Evolutionary conservation across 106 monocot genomes (phyloP), one percentile per base, ranked within the genome.

Genomic region (Phalaenopsis equestris): DNA sequence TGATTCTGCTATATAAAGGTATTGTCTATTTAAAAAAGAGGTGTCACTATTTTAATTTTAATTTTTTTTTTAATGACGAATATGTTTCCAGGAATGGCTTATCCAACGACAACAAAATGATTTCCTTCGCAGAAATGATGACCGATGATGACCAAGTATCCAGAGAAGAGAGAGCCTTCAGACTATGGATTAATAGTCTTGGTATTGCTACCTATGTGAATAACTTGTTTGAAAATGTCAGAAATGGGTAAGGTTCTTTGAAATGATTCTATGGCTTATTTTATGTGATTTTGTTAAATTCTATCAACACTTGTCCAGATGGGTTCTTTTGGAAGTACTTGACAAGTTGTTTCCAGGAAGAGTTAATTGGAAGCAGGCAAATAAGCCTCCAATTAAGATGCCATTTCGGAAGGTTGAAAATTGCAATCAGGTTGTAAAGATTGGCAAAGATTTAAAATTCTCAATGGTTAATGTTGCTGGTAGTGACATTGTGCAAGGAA

Each of bases 401-500:
- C 94, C 89, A 75, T 94, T 94, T 73, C 86, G 87, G 73, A 89
- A 94, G 83, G 87, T 94, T 36, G 94, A 94, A 76, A 94, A 94
- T 72, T 94, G 91, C 86, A 94, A 94, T 80, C 94, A 94, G 76
- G 89, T 94, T 81, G 75, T 94, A 64, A 86, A 81, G 72, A 89
- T 94, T 58, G 94, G 91, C 30, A 91, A 91, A 70, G 67, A 83
- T 14, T 79, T 91, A 45, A 94, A 91, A 5, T 91, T 94, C 77
- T 94, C 94, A 12, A 85, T 94, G 2, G 91, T 94, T 67, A 94
- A 94, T 82, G 83, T 94, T 16, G 91, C 89, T 75, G 94, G 94
- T 38, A 91, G 88, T 82, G 94, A 94, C 86, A 91, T 94, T 73
- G 91, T 91, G 6, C 94, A 94, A 85, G 94, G 94, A 84, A 94